Base-by-base conservation (phyloP, 495 filamentous ascomycete species). In the Penicillium chermesinum region DNA sequence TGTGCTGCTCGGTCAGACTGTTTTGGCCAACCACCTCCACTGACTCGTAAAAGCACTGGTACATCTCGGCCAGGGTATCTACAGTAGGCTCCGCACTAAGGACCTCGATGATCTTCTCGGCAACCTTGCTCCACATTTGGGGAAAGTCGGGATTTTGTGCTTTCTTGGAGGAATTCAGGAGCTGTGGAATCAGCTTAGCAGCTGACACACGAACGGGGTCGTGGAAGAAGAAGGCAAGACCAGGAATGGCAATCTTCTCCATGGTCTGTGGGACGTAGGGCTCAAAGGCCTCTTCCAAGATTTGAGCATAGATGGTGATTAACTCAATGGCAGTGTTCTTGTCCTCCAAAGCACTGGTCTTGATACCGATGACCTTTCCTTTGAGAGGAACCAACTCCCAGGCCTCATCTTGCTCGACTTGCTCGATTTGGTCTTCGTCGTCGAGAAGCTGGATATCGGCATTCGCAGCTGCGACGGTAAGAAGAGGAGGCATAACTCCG, bases 311-410 rank as follows among this genome's bases (percentile, higher is more conserved):
- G 38, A 97, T 91, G 42, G 91, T 88, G 49, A 99, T 86, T 35
- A 99, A 79, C 66, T 99, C 94, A 50, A 97, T 96, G 20, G 94
- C 94, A 75, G 95, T 95, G 66, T 97, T 88, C 77, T 99, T 99
- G 66, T 99, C 94, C 56, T 99, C 94, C 55, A 99, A 79, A 1
- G 86, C 84, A 57, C 88, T 95, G 12, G 94, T 99, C 73, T 91
- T 91, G 74, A 99, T 99, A 45, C 94, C 93, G 57, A 99, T 96
- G 58, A 95, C 84, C 75, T 95, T 97, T 43, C 94, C 94, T 65
- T 93, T 91, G 20, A 97, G 76, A 2, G 94, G 94, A 21, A 99
- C 89, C 52, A 97, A 73, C 69, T 99, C 94, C 94, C 94, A 99
- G 40, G 91, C 93, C 38, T 99, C 94, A 58, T 96, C 94, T 58